Conservation (phyloP, 768 basidiomycete genomes). For the Termitomyces sp. region DNA sequence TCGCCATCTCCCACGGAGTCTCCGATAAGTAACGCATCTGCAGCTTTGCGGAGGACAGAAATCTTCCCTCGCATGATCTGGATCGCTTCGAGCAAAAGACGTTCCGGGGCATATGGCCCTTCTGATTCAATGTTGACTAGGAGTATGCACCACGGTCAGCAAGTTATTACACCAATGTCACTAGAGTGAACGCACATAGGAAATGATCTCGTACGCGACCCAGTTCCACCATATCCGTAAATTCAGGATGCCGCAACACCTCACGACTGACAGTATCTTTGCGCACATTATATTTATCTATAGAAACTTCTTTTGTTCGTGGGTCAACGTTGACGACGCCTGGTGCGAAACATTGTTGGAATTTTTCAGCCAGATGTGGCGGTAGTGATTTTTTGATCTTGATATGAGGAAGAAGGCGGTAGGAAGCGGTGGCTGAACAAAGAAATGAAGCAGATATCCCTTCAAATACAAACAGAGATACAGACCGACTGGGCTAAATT, state of each 20-base stretch:
- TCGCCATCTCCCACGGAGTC: conserved; percentile 33
- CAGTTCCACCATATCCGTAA: conserved; percentile 76
- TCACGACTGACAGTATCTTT: conserved; percentile 90
- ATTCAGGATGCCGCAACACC: conserved; percentile 89
- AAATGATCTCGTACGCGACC: conserved; percentile 88
- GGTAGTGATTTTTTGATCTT: conserved; percentile 73
- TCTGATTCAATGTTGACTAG: conserved; percentile 89
- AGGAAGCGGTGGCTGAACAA: conserved; percentile 82
- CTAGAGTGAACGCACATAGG: conserved; percentile 57
- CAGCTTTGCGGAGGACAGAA: conserved; percentile 48
- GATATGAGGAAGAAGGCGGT: conserved; percentile 87
- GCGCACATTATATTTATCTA: conserved; percentile 61
- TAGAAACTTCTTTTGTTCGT: conserved; percentile 50
- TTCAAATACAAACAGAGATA: conserved; percentile 15
- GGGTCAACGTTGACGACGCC: conserved; percentile 69
- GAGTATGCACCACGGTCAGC: not conserved
- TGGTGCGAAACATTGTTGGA: conserved; percentile 82
- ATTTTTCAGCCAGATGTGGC: conserved; percentile 70
- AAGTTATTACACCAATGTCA: not conserved
- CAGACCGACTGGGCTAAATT: conserved; percentile 90
- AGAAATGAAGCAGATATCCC: not conserved
- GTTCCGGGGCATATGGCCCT: conserved; percentile 81
- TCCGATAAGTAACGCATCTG: conserved; percentile 48
- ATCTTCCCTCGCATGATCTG: conserved; percentile 82
- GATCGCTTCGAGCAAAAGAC: conserved; percentile 76